Percentiles rank a stretch among this genome's conserved stretches.
Evolutionary conservation across 169 alveolate species (phyloP).

Genomic region (Eimeria tenella): DNA sequence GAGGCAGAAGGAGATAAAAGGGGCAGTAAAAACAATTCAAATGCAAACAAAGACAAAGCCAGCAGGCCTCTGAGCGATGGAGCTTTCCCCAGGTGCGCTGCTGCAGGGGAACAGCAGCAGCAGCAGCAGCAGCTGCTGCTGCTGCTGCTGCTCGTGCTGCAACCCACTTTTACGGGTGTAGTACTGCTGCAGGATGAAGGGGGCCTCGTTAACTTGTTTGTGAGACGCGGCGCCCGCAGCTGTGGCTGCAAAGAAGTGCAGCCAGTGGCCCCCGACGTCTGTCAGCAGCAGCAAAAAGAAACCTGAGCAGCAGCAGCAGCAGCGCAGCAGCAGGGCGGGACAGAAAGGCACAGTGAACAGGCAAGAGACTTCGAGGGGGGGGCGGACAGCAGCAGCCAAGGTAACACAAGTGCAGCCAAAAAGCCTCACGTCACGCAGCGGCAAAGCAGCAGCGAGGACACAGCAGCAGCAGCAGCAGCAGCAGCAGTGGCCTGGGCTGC

Average conservation of each 20-base stretch:
- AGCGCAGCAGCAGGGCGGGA: neutral
- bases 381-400: too few species aligned
- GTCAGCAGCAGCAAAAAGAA: slow-evolving; percentile 57
- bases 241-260: slow-evolving; percentile 74
- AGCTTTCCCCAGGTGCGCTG: neutral
- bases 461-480: too few species aligned
- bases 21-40: too few species aligned
- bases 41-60: too few species aligned
- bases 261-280: slow-evolving; percentile 81
- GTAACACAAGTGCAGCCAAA: too few species aligned
- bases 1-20: neutral
- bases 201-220: slow-evolving; percentile 29
- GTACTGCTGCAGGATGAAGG: slow-evolving; percentile 10
- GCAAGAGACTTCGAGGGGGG: neutral
- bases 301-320: neutral
- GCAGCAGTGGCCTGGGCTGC: neutral
- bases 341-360: neutral
- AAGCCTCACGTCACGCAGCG: too few species aligned
- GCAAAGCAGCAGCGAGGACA: too few species aligned
- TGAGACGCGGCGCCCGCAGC: slow-evolving; percentile 68
- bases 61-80: too few species aligned
- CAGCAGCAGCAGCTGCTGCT: neutral
- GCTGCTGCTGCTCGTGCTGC: neutral
- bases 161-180: slow-evolving; percentile 30
- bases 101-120: neutral